These are phyloP conservation scores for Termitomyces eurrhizus DNA, from an alignment of 768 basidiomycete species.

Conservation along the genomic window DNA sequence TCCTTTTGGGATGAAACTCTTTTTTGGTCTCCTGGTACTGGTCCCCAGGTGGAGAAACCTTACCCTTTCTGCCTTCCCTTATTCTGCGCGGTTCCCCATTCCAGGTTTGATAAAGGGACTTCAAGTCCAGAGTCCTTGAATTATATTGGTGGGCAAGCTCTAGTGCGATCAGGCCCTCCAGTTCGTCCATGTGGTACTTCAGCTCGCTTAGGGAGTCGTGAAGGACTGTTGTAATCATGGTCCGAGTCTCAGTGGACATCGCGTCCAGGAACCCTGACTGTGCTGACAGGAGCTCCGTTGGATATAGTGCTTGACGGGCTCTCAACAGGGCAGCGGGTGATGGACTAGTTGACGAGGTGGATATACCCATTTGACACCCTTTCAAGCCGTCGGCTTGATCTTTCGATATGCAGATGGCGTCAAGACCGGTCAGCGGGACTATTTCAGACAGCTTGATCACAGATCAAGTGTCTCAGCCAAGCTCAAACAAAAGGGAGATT, in stretches of 20 bases:
- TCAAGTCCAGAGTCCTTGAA: slow-evolving; percentile 20
- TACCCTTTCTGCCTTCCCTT: background rate
- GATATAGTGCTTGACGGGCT: slow-evolving; percentile 37
- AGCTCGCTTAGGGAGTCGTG: slow-evolving; percentile 29
- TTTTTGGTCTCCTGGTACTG: background rate
- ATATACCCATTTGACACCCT: slow-evolving; percentile 27
- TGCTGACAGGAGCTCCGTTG: slow-evolving; percentile 29
- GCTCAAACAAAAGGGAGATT: background rate
- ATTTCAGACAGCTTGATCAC: slow-evolving; percentile 37
- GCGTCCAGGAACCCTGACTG: slow-evolving; percentile 28
- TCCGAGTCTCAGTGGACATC: slow-evolving; percentile 34
- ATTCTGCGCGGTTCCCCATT: background rate
- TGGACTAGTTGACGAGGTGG: slow-evolving; percentile 13
- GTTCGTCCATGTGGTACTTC: slow-evolving; percentile 32
- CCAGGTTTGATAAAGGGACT: slow-evolving; percentile 13
- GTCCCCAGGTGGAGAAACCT: background rate
- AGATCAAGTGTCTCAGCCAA: slow-evolving; percentile 8
- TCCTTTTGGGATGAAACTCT: slow-evolving; percentile 1
- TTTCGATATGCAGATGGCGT: slow-evolving; percentile 39
- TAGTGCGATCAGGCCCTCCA: slow-evolving; percentile 29
- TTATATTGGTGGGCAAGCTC: slow-evolving; percentile 33
- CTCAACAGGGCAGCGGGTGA: slow-evolving; percentile 26
- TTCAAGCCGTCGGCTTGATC: slow-evolving; percentile 32
- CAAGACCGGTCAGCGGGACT: slow-evolving; percentile 35
- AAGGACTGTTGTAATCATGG: slow-evolving; percentile 28